These are phyloP conservation scores for Colletotrichum orchidophilum DNA, from an alignment of 2,329 filamentous ascomycete species.

Conservation along the genomic window DNA sequence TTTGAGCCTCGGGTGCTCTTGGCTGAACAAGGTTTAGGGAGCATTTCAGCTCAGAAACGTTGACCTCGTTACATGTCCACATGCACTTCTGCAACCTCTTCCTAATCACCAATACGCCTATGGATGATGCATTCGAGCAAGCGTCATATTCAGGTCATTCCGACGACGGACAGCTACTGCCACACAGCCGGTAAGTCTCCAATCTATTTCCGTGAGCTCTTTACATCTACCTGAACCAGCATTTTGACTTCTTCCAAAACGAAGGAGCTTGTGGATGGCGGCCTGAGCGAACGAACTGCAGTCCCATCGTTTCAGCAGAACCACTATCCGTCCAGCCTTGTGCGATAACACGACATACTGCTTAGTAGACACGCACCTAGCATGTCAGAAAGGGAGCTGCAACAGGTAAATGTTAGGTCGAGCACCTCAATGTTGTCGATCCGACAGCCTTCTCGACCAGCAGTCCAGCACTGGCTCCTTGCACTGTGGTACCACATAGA, in stretches of 20 bases:
- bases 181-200: background rate
- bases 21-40: slow-evolving; percentile 1
- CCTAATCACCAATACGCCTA: background rate
- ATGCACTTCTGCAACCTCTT: background rate
- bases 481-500: background rate
- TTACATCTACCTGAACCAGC: background rate
- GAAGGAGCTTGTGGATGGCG: slow-evolving; percentile 15
- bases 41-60: slow-evolving; percentile 3
- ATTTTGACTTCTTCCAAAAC: slow-evolving; percentile 24
- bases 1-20: background rate
- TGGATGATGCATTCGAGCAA: background rate
- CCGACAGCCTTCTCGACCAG: slow-evolving; percentile 10
- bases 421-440: slow-evolving; percentile 3
- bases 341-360: background rate
- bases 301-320: slow-evolving; percentile 24
- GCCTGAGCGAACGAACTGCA: slow-evolving; percentile 32
- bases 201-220: background rate
- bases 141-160: background rate
- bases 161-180: background rate
- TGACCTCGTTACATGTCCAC: background rate
- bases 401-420: slow-evolving; percentile 1
- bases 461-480: background rate
- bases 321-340: background rate
- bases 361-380: background rate
- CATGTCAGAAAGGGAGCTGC: background rate